Evolutionary conservation across 352 stramenopile genomes (phyloP), one percentile per base, ranked within the genome.

Genomic region (Globisporangium nodosum): DNA sequence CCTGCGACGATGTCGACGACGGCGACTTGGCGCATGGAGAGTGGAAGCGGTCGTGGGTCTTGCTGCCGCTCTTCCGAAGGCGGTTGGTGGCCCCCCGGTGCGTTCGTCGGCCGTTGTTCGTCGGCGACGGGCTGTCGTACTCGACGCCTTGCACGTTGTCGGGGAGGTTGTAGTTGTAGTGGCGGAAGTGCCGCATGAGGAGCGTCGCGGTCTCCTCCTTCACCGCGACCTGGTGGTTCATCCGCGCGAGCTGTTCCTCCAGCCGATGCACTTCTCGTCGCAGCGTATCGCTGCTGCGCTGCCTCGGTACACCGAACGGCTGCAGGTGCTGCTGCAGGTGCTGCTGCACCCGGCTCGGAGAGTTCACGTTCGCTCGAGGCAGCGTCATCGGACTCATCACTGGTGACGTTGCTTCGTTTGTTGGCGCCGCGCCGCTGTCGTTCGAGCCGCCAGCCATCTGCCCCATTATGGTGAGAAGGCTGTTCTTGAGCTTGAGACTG

Each of bases 81-180:
- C 54, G 35, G 37, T 43, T 49, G 54, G 46, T 60, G 9, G 60
- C 52, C n/a, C 56, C 42, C 7, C 54, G 52, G 9, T 63, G 57
- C 33, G 39, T 52, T 57, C 16, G 45, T 16, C 35, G 51, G 49
- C 21, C 65, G 52, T 24, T 49, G 47, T 52, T 67, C 30, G n/a
- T 52, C 40, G 82, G 78, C 12, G 78, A 78, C 15, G 70, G 61
- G 37, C 61, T 70, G 33, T 90, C 82, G 16, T 73, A 68, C 33
- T 90, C 78, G 30, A 70, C 70, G 12, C 71, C 64, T 50, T 76
- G 43, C 9, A 71, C 69, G 20, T 66, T 78, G 60, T 87, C 78
- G 3, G 82, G 76, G 18, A 92, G 66, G 48, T 89, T 92, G 66
- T 92, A 92, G 53, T 92, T 92, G 76, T 88, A 90, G 46, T 80